Evolutionary conservation across 1,139 yeast genomes (phyloP).

Genomic region (Spathaspora jeffriesii): DNA sequence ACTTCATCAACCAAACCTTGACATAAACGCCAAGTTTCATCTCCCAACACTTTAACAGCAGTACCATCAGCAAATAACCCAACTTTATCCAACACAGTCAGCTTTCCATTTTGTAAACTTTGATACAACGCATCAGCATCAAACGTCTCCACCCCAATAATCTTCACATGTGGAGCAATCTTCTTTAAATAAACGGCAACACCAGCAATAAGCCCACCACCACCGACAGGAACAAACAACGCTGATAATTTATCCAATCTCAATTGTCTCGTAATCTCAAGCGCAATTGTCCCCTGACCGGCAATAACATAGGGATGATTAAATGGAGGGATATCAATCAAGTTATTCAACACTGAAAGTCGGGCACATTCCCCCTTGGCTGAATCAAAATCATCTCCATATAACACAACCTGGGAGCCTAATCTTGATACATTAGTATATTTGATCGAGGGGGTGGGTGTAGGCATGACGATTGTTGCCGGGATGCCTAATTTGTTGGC

Average conservation of each 20-base stretch:
- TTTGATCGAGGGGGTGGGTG: slow-evolving; percentile 94
- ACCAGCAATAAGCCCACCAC: slow-evolving; percentile 96
- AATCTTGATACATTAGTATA: slow-evolving; percentile 86
- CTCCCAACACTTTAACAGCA: slow-evolving; percentile 91
- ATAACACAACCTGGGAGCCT: slow-evolving; percentile 91
- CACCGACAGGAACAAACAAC: slow-evolving; percentile 92
- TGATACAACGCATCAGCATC: slow-evolving; percentile 92
- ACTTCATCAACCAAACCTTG: slow-evolving; percentile 84
- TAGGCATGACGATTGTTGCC: slow-evolving; percentile 98
- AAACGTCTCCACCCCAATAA: slow-evolving; percentile 93
- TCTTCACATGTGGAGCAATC: slow-evolving; percentile 93
- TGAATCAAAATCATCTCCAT: slow-evolving; percentile 92
- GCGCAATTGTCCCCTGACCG: slow-evolving; percentile 98
- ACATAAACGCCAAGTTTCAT: slow-evolving; percentile 86
- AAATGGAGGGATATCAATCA: slow-evolving; percentile 93
- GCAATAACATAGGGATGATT: slow-evolving; percentile 98
- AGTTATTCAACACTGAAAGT: slow-evolving; percentile 64
- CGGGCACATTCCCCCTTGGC: slow-evolving; percentile 89
- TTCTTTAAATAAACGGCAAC: slow-evolving; percentile 87
- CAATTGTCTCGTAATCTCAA: slow-evolving; percentile 88
- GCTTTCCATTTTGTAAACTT: slow-evolving; percentile 59
- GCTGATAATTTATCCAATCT: slow-evolving; percentile 79
- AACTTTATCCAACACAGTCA: slow-evolving; percentile 64
- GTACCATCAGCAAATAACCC: slow-evolving; percentile 99
- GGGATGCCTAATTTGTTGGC: slow-evolving; percentile 85